Evolutionary conservation across 148 eudicot species (phyloP), one percentile per base, ranked within the genome.

Genomic region (Drosera capensis): DNA sequence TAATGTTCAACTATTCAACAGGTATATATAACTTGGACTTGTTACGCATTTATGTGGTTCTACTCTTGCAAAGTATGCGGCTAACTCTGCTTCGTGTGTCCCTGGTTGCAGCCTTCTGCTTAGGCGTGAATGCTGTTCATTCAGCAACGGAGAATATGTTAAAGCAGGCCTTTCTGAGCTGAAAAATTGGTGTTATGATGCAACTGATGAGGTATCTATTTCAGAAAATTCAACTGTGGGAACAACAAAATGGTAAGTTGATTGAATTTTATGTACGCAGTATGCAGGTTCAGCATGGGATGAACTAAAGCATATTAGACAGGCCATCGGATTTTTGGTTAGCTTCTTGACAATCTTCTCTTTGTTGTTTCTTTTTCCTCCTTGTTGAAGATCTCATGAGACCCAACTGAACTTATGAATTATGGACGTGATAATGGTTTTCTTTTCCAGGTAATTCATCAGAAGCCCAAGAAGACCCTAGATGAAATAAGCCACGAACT

Each of bases 111-210:
- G 99, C 73, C 86, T 92, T 60, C 71, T 92, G 57, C 74, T 92
- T 59, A 94, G 99, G 0, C 95, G 99, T 54, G 99, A 92, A 50
- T 92, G 99, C 76, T 92, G 99, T 71, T 92, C 99, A 51, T 92
- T 92, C 65, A 92, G 95, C 77, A 92, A 92, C 24, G 99, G 99
- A 12, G 99, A 92, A 68, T 92, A 81, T 45, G 86, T 92, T 14
- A 92, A 85, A 61, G 67, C 95, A 17, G 99, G 99, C 41, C 56
- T 92, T 65, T 82, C 80, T 31, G 95, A 92, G 60, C 63, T 92
- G 42, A 95, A 92, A 60, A 78, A 71, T 8, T 92, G 95, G 99
- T 85, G 99, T 52, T 41, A 25, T 49, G 75, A 62, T 71, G 88
- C 94, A 54, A 79, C 80, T 15, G 78, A 71, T 37, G 79, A 85